Base-by-base conservation (phyloP, 495 filamentous ascomycete genomes). In the Chaetomidium leptoderma region DNA sequence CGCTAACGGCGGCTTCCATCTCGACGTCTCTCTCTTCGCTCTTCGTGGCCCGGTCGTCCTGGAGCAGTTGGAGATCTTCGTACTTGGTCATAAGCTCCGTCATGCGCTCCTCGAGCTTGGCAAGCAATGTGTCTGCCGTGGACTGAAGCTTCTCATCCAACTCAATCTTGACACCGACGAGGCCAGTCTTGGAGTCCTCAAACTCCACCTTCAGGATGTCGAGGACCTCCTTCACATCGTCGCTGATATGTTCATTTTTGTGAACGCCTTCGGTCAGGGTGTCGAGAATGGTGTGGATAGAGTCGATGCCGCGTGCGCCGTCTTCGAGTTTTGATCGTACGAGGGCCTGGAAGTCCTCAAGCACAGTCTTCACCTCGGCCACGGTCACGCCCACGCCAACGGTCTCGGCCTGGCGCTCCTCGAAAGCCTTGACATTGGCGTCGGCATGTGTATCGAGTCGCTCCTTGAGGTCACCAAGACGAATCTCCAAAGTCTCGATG, bases 121-220 rank as follows among this genome's bases (percentile, higher is more conserved):
- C 70, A 36, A 86, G 81, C 13, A 92, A 81, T 57, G 83, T 86
- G 59, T 91, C 83, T n/a, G 86, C 71, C 19, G 81, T 74, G 51
- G 83, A 76, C 39, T 87, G 83, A 57, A 93, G 78, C 55, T 88
- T 86, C 67, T 95, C 87, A 61, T 92, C 89, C 5, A 83, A 78
- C 40, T 92, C 88, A 16, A 86, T 74, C 68, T 86, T 91, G 35
- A 80, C 74, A 7, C 83, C 83, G 59, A 89, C 83, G 19, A 90
- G 75, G 35, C 83, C 81, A 10, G 82, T 81, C 48, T 86, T 85
- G 10, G 86, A 81, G 23, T 88, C 84, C 60, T 95, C 89, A 58
- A 96, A 95, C 59, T 93, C 92, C 0, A 78, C 69, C 64, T 85
- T 91, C 62, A 95, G 81, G 2, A 83, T 78, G 55, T 96, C 89